These are phyloP conservation scores for Symbiotaphrina buchneri DNA, from an alignment of 495 filamentous ascomycete species.

Conservation along the genomic window DNA sequence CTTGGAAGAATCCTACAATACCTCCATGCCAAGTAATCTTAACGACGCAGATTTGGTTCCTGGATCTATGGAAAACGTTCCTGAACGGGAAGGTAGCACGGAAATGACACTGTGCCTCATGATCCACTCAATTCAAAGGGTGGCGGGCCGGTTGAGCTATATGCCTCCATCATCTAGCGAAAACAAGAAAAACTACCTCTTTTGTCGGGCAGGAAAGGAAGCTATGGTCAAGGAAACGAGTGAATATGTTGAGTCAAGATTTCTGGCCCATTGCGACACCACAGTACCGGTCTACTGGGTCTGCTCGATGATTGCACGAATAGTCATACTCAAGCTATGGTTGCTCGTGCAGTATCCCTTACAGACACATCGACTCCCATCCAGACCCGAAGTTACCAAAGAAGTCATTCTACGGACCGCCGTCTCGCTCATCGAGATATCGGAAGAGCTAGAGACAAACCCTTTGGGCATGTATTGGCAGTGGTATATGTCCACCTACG, in stretches of 20 bases:
- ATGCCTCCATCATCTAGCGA: conserved; percentile 3
- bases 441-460: conserved; percentile 49
- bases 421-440: conserved; percentile 51
- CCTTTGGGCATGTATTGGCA: conserved; percentile 38
- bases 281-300: conserved; percentile 45
- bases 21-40: conserved; percentile 31
- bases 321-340: conserved; percentile 48
- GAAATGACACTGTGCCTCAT: conserved; percentile 62
- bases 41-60: conserved; percentile 56
- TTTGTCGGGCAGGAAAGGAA: conserved; percentile 30
- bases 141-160: conserved; percentile 14
- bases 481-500: conserved; percentile 65
- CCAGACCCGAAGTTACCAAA: conserved; percentile 16
- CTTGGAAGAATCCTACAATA: conserved; percentile 45
- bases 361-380: conserved; percentile 10
- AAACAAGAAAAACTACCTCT: conserved; percentile 16
- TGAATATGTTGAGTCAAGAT: conserved; percentile 37
- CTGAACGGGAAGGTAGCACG: conserved; percentile 30
- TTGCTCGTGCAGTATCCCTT: conserved; percentile 39
- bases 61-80: conserved; percentile 33
- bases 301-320: conserved; percentile 38
- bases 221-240: conserved; percentile 38
- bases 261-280: conserved; percentile 36
- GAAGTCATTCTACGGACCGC: conserved; percentile 52
- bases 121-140: conserved; percentile 15